Evolutionary conservation across 768 basidiomycete species (phyloP), one percentile per base, ranked within the genome.

Genomic region (Tricholoma hemisulphureum): DNA sequence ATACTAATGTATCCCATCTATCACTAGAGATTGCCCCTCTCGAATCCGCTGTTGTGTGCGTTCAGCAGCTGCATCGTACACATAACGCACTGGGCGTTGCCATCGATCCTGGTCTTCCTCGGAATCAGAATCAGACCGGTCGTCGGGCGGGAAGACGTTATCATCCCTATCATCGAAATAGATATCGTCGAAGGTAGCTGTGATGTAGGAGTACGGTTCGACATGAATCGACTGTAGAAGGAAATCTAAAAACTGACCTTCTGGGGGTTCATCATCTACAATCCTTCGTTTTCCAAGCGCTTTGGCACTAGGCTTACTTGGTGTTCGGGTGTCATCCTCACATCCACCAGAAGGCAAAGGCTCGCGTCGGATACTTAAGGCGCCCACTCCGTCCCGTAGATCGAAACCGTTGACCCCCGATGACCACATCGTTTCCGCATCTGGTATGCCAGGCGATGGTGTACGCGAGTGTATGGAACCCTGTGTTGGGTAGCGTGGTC

Each of bases 51-150:
- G 79, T 62, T 82, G 76, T 53, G 84, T 84, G 60, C 90, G 82
- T 70, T 96, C 93, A 23, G 92, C 92, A 5, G 88, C 92, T 0
- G 94, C 94, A 68, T 97, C 94, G 69, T 97, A 97, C n/a, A 89
- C 92, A 71, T 88, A 95, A 13, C 82, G 82, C 23, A 84, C 78
- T 2, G 84, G 82, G 18, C 73, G 81, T 35, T 70, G 70, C 64
- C 57, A 60, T 18, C 61, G 63, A 20, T 70, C 67, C 24, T 64
- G 55, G 23, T 64, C 59, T 8, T 65, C 65, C 13, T 71, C 71
- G 26, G 82, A 81, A 49, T 86, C 85, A 24, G 80, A 82, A 41
- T 85, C 81, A 11, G 69, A 58, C 58, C 62, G 70, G 53, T 67
- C 76, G 57, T 71, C 75, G 2, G 61, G 61, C 56, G 63, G 67